Evolutionary conservation across 345 rosid genomes (phyloP).

Genomic region (Corchorus capsularis): DNA sequence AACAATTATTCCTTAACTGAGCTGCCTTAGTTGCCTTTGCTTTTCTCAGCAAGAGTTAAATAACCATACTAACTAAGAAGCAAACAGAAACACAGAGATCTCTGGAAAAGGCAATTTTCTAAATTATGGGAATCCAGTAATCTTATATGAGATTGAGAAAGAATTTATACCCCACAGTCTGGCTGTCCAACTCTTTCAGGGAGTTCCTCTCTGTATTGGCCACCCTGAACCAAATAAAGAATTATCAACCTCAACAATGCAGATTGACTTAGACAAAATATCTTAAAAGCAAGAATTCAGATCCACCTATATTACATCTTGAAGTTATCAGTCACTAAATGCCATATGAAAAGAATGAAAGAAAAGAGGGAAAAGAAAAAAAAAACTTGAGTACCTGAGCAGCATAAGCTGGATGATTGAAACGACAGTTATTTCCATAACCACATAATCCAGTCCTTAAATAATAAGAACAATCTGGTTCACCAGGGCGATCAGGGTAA

Average conservation of each 20-base stretch:
- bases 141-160: neutral
- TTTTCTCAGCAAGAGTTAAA: neutral
- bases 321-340: neutral
- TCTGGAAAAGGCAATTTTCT: neutral
- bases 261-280: neutral
- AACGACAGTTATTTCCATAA: conserved; percentile 72
- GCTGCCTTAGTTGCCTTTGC: neutral
- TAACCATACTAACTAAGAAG: neutral
- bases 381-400: conserved; percentile 25
- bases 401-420: conserved; percentile 63
- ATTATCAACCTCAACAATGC: neutral
- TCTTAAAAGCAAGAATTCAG: neutral
- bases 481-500: conserved; percentile 77
- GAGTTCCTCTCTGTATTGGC: conserved; percentile 48
- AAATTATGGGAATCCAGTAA: neutral
- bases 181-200: conserved; percentile 77
- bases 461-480: conserved; percentile 64
- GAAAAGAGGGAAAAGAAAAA: no score
- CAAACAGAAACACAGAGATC: neutral
- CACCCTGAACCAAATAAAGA: conserved; percentile 36
- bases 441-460: conserved; percentile 71
- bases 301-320: neutral
- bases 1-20: neutral
- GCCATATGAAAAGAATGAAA: neutral
- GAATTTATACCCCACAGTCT: conserved; percentile 40